Percentiles rank a stretch among this genome's conserved stretches.
Evolutionary conservation across 2,329 filamentous ascomycete genomes (phyloP).

Genomic region (Helotiales sp.): DNA sequence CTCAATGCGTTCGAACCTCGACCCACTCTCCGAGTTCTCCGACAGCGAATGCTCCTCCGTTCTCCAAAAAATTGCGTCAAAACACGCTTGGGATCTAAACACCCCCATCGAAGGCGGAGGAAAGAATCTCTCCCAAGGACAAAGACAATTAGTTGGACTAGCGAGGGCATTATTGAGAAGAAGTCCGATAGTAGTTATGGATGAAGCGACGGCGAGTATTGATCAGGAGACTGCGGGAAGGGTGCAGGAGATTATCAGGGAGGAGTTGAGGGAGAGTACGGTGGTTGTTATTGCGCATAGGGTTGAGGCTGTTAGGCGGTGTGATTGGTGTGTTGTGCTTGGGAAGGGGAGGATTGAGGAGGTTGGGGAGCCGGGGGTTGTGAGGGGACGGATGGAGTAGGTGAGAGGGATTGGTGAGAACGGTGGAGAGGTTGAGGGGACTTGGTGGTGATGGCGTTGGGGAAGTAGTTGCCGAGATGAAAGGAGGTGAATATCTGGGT

Average conservation of each 20-base stretch:
- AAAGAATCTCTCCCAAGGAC: slow-evolving; percentile 62
- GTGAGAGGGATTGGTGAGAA: neutral
- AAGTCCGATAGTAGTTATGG: slow-evolving; percentile 63
- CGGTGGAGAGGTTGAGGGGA: too few species aligned
- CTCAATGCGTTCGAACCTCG: slow-evolving; percentile 60
- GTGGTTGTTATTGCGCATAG: slow-evolving; percentile 68
- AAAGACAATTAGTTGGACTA: slow-evolving; percentile 64
- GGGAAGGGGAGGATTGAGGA: slow-evolving; percentile 31
- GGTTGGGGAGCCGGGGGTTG: slow-evolving; percentile 18
- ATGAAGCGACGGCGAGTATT: slow-evolving; percentile 66
- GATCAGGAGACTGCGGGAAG: slow-evolving; percentile 59
- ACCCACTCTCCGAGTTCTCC: slow-evolving; percentile 57
- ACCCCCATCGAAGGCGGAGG: slow-evolving; percentile 61
- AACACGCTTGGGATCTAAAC: slow-evolving; percentile 55
- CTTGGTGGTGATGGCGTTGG: too few species aligned
- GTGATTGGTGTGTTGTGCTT: slow-evolving; percentile 44
- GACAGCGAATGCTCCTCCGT: slow-evolving; percentile 55
- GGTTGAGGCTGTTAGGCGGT: slow-evolving; percentile 59
- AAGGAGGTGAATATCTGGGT: too few species aligned
- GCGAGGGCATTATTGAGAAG: slow-evolving; percentile 61
- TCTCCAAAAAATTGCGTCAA: slow-evolving; percentile 52
- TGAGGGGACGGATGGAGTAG: slow-evolving; percentile 18
- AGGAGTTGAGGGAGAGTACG: slow-evolving; percentile 57
- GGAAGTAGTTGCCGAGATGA: too few species aligned
- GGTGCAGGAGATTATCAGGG: slow-evolving; percentile 54